Base-by-base conservation (phyloP, 2,329 filamentous ascomycete genomes). In the Akanthomyces dipterigenus region DNA sequence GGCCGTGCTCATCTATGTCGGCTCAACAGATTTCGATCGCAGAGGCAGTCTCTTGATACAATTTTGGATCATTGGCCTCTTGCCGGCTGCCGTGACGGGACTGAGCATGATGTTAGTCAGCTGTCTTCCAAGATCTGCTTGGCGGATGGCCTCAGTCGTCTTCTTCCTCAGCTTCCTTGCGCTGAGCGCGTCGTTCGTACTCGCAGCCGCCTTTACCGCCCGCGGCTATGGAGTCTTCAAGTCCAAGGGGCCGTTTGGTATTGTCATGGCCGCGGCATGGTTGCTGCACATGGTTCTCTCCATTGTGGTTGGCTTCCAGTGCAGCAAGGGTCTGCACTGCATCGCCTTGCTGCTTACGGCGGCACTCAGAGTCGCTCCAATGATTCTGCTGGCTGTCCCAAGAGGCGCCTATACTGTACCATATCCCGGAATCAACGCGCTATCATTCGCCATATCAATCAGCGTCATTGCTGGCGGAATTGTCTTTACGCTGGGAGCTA, bases 1-100 rank as follows among this genome's bases (percentile, higher is more conserved):
- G n/a, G 56, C 56, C 18, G 46, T 59, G 24, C 45, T 50, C 46
- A 51, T 59, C 46, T 59, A 59, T 16, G 36, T 59, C 31, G 56
- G 56, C 22, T 59, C 56, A 6, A 59, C 56, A 2, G 26, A 36
- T 2, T 59, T 59, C 26, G 46, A 59, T 7, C 24, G 26, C 20
- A 16, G 28, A 9, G 46, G 56, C 3, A 34, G 31, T 9, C 36
- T 59, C 9, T 9, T 59, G 46, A 50, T 59, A 8, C 56, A 42
- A 24, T 59, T 59, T 22, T 59, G 56, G 56, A 24, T 59, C 34
- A 31, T 59, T 12, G 56, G 56, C 12, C 56, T 59, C 12, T 24
- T 59, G 22, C 56, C 56, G 5, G 43, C 20, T n/a, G 36, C 56
- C 11, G 46, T 59, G 24, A 28, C 56, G 18, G 56, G 56, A 11